These are phyloP conservation scores for Alternaria infectoria DNA, from an alignment of 2,329 filamentous ascomycete genomes.

Conservation along the genomic window DNA sequence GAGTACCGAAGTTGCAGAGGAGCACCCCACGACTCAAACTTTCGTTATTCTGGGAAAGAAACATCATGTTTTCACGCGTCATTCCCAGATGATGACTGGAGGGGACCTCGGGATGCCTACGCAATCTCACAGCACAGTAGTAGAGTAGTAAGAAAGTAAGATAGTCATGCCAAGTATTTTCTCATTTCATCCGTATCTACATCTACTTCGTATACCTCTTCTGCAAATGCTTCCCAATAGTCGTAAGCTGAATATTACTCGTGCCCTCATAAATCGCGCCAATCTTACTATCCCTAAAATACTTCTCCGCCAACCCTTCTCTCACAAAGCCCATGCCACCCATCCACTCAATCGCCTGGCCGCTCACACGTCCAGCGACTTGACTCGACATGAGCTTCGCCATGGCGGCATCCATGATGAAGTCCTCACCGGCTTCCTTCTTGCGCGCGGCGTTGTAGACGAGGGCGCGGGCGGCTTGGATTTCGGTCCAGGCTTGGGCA, in stretches of 20 bases:
- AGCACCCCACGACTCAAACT: neutral
- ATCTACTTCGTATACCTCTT: constrained; percentile 67
- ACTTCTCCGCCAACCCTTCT: constrained; percentile 97
- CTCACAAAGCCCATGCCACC: constrained; percentile 98
- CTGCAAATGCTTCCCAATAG: constrained; percentile 73
- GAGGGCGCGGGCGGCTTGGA: constrained; percentile 85
- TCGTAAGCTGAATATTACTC: constrained; percentile 74
- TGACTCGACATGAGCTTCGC: constrained; percentile 95
- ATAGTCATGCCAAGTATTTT: neutral
- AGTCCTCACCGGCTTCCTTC: constrained; percentile 97
- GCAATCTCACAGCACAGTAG: no score
- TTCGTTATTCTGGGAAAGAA: neutral
- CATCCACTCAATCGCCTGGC: constrained; percentile 97
- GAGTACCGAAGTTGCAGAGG: neutral
- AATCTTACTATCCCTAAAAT: constrained; percentile 97
- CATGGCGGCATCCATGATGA: constrained; percentile 96
- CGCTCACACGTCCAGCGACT: constrained; percentile 84
- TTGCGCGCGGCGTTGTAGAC: constrained; percentile 96
- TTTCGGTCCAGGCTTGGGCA: constrained; percentile 93
- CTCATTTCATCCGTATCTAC: neutral
- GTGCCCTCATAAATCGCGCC: constrained; percentile 96
- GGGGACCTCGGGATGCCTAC: no score
- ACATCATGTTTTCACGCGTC: neutral
- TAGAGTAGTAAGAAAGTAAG: no score
- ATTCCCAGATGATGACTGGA: neutral